Percentiles rank a stretch among this genome's conserved stretches.
These are phyloP conservation scores for Rhodofomes roseus DNA, from an alignment of 1,284 basidiomycete species.

Conservation along the genomic window DNA sequence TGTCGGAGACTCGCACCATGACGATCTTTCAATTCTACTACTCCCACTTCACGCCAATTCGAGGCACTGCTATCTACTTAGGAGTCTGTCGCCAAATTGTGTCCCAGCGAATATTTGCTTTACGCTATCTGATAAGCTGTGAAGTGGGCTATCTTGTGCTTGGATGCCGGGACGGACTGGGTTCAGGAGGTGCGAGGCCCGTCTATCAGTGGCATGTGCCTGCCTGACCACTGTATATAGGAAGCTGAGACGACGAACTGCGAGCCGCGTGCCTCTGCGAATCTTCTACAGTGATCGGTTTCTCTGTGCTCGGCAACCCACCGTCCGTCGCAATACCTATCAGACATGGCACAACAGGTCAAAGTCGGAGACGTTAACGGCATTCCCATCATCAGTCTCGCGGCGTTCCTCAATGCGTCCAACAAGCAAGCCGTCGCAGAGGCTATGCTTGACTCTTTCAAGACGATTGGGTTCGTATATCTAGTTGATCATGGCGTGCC, in stretches of 20 bases:
- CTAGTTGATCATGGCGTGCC: constrained; percentile 39
- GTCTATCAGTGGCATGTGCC: not conserved
- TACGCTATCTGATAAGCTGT: too few relatives aligned
- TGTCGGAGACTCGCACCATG: not conserved
- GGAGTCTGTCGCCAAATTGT: too few relatives aligned
- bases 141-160: too few relatives aligned
- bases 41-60: too few relatives aligned
- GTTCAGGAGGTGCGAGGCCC: too few relatives aligned
- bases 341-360: not conserved
- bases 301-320: not conserved
- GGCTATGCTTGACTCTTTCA: constrained; percentile 30
- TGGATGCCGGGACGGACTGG: not conserved
- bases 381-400: constrained; percentile 29
- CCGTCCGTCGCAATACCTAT: not conserved
- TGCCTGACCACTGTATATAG: not conserved
- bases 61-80: too few relatives aligned
- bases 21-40: too few relatives aligned
- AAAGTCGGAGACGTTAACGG: constrained; percentile 17
- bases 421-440: constrained; percentile 26
- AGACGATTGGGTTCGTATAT: constrained; percentile 39
- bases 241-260: not conserved
- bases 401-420: constrained; percentile 26
- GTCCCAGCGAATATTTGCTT: too few relatives aligned
- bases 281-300: not conserved
- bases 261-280: not conserved